These are phyloP conservation scores for Odontarrhena argentea DNA, from an alignment of 345 rosid genomes.

Conservation along the genomic window DNA sequence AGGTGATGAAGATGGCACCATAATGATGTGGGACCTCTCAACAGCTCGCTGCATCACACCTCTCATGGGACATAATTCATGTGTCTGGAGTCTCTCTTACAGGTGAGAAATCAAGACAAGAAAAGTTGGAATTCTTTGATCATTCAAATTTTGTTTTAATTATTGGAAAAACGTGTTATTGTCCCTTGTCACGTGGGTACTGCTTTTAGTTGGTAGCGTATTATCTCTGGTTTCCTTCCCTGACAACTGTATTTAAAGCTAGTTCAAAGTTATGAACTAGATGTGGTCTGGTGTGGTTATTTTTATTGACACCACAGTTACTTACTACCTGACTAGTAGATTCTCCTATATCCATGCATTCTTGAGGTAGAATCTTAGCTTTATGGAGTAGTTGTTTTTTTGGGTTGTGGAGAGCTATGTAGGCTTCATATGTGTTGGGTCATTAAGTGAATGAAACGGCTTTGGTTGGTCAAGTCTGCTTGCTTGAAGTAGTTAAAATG, in stretches of 20 bases:
- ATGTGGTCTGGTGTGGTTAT: conserved; percentile 6
- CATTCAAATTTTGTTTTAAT: not conserved
- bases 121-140: not conserved
- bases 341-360: not conserved
- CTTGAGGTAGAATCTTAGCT: not conserved
- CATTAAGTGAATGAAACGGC: not conserved
- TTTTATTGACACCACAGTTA: not conserved
- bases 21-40: conserved; percentile 99
- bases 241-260: not conserved
- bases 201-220: not conserved
- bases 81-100: conserved; percentile 88
- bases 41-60: conserved; percentile 92
- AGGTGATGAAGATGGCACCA: conserved; percentile 93
- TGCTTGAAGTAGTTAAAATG: conserved; percentile 6
- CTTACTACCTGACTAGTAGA: not conserved
- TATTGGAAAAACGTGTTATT: not conserved
- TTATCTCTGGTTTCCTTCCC: not conserved
- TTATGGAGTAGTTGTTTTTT: not conserved
- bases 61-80: conserved; percentile 88
- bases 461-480: conserved; percentile 2
- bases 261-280: conserved; percentile 9
- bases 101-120: conserved; percentile 49
- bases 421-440: not conserved
- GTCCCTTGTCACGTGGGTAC: not conserved
- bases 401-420: conserved; percentile 10